Evolutionary conservation across 257 asterid species (phyloP), one percentile per base, ranked within the genome.

Genomic region (Primulina tabacum): DNA sequence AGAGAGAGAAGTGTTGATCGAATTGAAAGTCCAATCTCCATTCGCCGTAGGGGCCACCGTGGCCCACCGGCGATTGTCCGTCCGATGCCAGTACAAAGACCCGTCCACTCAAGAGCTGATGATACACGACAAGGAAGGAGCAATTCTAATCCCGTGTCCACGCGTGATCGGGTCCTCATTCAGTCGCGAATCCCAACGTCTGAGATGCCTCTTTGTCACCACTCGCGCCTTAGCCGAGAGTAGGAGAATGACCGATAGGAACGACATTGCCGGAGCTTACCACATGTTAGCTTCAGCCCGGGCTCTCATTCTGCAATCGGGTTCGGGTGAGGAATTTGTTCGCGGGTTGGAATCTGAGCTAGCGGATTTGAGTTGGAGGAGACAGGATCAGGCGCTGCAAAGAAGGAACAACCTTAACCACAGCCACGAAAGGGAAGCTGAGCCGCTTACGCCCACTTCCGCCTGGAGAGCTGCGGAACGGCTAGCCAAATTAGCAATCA

Each of bases 381-480:
- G 85, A 60, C 82, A 82, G 62, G 77, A 80, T 52, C 80, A 64
- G 71, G 18, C 62, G 28, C 83, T 58, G 37, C 77, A 80, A 43
- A 53, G 88, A 61, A 78, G 76, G 71, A 70, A 65, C 59, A 30
- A 38, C 47, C 75, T 2, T 0, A 33, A 33, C 37, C 37, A 77
- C 30, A 33, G 7, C 37, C 37, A 77, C 30, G 76, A 79, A 28
- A 70, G 77, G 26, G 77, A 67, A 4, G 59, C 83, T 26, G 99
- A 94, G 88, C 95, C 92, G 72, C 85, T 89, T 0, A 91, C 99
- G 74, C 99, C 99, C 55, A 92, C 96, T 5, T 95, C 99, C 79
- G 99, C 99, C 69, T 95, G 99, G 99, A 87, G 92, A 74, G 97
- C 98, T 28, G 98, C 98, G 58, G 99, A 95, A 76, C 87, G 96